Percentiles rank a stretch among this genome's conserved stretches.
These are phyloP conservation scores for Blastobotrys elegans DNA, from an alignment of 1,139 yeast genomes.

Conservation along the genomic window DNA sequence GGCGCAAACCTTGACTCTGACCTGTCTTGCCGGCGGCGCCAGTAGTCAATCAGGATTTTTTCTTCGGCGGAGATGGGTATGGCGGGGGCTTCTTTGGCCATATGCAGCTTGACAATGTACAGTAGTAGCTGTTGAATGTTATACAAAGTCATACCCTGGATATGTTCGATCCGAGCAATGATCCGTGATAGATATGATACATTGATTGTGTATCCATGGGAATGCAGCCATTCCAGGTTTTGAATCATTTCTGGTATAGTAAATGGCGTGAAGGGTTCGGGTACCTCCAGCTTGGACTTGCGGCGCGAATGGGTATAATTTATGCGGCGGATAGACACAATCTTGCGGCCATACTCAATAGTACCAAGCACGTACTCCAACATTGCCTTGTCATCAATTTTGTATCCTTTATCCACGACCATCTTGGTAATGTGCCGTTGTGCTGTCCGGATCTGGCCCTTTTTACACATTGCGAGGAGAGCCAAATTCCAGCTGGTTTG, in stretches of 20 bases:
- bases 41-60: background rate
- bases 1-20: background rate
- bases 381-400: background rate
- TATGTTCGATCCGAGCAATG: background rate
- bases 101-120: background rate
- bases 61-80: constrained; percentile 1
- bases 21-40: background rate
- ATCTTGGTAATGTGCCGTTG: background rate
- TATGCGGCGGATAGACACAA: background rate
- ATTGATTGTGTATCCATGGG: background rate
- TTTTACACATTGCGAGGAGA: constrained; percentile 6
- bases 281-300: background rate
- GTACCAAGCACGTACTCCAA: constrained; percentile 4
- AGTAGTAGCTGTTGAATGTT: constrained; percentile 1
- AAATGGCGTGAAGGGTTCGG: constrained; percentile 2
- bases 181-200: background rate
- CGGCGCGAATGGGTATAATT: background rate
- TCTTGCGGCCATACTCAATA: constrained; percentile 7
- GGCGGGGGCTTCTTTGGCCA: background rate
- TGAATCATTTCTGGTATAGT: constrained; percentile 3
- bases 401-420: background rate
- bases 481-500: constrained; percentile 14
- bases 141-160: constrained; percentile 2
- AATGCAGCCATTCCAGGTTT: background rate
- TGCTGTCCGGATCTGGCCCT: constrained; percentile 3